Base-by-base conservation (phyloP, 495 filamentous ascomycete genomes). In the Neurospora cerealis region DNA sequence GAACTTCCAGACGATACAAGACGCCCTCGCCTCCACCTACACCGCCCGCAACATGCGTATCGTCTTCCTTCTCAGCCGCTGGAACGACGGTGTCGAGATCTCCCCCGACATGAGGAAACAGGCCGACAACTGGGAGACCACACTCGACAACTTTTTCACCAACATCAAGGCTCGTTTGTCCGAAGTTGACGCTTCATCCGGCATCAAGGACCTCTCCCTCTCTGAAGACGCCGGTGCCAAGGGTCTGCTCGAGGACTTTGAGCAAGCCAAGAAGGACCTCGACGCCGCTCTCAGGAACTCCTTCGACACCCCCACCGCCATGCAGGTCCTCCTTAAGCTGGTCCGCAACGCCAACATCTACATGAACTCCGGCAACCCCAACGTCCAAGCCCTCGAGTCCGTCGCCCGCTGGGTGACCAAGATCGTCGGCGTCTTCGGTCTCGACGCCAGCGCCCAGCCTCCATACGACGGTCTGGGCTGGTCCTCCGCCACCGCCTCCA, bases 1-100 rank as follows among this genome's bases (percentile, higher is more conserved):
- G 85, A 99, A 98, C 83, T 99, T 98, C 81, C 93, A 92, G n/a
- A 97, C 96, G 0, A 97, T 99, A 74, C 88, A 92, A 10, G 92
- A 96, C 76, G 94, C 94, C 0, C 85, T 99, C 1, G 87, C 86
- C 8, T 84, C 82, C 0, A 91, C 90, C 28, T 97, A 93, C 87
- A 97, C 93, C 0, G 83, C 96, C 0, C 88, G 96, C 46, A 88
- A 88, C 34, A 85, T 98, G 83, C 86, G 96, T 37, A 92, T 98
- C 69, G 91, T 96, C 10, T 97, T 99, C 83, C 80, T 99, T 39
- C 88, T 97, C 70, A 92, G 94, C 62, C 87, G 87, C 10, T 99
- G 96, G 96, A 92, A 93, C 73, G 92, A 97, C 38, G 93, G 93
- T 1, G 88, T 98, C 37, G 96, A 99, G 79, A 94, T 99, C 74